Evolutionary conservation across 2,329 filamentous ascomycete species (phyloP), one percentile per base, ranked within the genome.

Genomic region (Ophiostoma pallidulum): DNA sequence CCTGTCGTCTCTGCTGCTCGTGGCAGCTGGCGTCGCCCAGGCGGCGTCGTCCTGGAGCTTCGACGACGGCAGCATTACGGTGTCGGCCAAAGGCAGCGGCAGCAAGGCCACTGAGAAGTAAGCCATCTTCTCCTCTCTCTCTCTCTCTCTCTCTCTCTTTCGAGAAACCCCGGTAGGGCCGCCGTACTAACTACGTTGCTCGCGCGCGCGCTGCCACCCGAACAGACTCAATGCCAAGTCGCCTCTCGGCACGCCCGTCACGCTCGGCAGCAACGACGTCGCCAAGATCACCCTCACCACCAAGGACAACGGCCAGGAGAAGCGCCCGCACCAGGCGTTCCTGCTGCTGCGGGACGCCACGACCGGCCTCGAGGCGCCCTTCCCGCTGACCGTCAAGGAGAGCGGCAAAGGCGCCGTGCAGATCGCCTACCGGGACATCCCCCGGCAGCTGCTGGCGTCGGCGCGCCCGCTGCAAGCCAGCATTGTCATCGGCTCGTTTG

Each of bases 291-390:
- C 80, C 56, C 70, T 98, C 59, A 94, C 88, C 29, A 77, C 87
- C 8, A 84, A 84, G 62, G 87, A 95, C 60, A 82, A 78, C 61
- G 80, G 81, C 66, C 82, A 80, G 57, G 75, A 78, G 40, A 91
- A 89, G 73, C 80, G 86, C 55, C 88, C 92, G 57, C 92, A 98
- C 67, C 92, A 98, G 68, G 89, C 89, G 6, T 96, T 96, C 71
- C 74, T 98, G 46, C 74, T 92, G 14, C 67, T 98, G 49, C 82
- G 78, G 58, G 89, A 97, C 57, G 70, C 75, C 10, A 69, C 73
- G 12, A 82, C 81, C 10, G 87, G 86, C 31, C 72, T 98, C 40
- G 90, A 97, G 65, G 82, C 89, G 20, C 89, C 90, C 1, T 95
- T 91, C 59, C 80, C 89, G 2, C 74, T 98, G 58, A 82, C 70